Evolutionary conservation across 1,284 basidiomycete species (phyloP).

Genomic region (Coniophora puteana): DNA sequence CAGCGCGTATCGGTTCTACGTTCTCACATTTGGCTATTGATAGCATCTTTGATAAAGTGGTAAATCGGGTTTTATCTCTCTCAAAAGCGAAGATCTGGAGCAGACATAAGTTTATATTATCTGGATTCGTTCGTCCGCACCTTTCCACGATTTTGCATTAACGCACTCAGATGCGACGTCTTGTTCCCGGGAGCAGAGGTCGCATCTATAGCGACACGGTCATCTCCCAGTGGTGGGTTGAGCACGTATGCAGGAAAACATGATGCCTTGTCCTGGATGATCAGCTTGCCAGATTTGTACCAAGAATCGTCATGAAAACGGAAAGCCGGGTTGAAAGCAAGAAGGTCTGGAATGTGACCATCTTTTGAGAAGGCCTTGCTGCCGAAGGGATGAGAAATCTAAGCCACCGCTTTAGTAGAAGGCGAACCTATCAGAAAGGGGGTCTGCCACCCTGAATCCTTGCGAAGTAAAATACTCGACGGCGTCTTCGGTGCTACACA

Average conservation of each 20-base stretch:
- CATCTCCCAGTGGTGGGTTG: constrained; percentile 48
- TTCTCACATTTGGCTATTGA: constrained; percentile 77
- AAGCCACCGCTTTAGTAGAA: constrained; percentile 1
- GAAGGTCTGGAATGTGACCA: constrained; percentile 75
- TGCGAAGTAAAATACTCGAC: constrained; percentile 46
- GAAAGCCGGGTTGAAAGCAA: constrained; percentile 68
- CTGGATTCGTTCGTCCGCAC: constrained; percentile 34
- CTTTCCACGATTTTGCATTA: constrained; percentile 80
- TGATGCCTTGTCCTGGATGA: constrained; percentile 96
- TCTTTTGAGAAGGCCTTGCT: constrained; percentile 70
- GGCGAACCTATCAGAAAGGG: constrained; percentile 49
- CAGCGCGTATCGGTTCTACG: constrained; percentile 64
- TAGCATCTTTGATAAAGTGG: constrained; percentile 82
- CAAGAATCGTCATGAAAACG: constrained; percentile 60
- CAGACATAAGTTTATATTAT: background rate
- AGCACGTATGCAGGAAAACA: constrained; percentile 93
- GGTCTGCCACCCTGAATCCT: constrained; percentile 51
- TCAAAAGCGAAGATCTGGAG: constrained; percentile 83
- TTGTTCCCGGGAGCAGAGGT: constrained; percentile 99
- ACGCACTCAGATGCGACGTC: constrained; percentile 88
- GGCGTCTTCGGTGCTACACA: constrained; percentile 63
- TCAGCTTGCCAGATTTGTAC: constrained; percentile 76
- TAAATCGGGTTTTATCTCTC: constrained; percentile 73
- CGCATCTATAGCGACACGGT: constrained; percentile 80
- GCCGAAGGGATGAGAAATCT: constrained; percentile 9